Evolutionary conservation across 179 eudicot species (phyloP), one percentile per base, ranked within the genome.

Genomic region (Spinacia oleracea): DNA sequence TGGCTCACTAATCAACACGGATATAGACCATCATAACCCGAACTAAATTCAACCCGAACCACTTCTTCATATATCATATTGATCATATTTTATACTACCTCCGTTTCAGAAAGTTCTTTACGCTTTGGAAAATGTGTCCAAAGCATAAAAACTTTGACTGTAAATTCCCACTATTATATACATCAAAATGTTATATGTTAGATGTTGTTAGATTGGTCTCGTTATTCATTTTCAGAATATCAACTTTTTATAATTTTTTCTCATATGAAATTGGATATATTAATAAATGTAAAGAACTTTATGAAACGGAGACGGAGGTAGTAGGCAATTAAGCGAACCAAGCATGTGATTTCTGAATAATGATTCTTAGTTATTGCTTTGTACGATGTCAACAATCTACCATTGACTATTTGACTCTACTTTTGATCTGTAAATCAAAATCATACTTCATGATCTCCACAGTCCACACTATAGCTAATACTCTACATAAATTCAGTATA

Each of bases 331-430:
- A 23, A 7, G 9, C 21, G 20, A 25, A 23, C 3, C 31, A 58
- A 58, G 63, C 63, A 58, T 58, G 32, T 58, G 63, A 58, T 58
- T 9, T 25, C 5, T 58, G 11, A 25, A 58, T n/a, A 58, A 58
- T n/a, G 31, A 9, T 58, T 58, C 5, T 8, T 8, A 9, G 16
- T n/a, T 7, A n/a, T 58, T 31, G 23, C 63, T 58, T 58, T 31
- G 12, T 58, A 23, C 25, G 27, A 58, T 23, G 63, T 58, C 63
- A 58, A 58, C 27, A 10, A 58, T n/a, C 8, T 46, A 67, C 72
- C 31, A 67, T 67, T 67, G 72, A 67, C 72, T 67, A 2, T 5
- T 67, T 67, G 72, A 67, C 72, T 67, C 10, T 5, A 63, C 68
- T 31, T 16, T 63, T 63, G 35, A 5, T 11, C 67, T 2, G 5